Conservation (phyloP, 176 grass and related monocot species). For the Ensete ventricosum region DNA sequence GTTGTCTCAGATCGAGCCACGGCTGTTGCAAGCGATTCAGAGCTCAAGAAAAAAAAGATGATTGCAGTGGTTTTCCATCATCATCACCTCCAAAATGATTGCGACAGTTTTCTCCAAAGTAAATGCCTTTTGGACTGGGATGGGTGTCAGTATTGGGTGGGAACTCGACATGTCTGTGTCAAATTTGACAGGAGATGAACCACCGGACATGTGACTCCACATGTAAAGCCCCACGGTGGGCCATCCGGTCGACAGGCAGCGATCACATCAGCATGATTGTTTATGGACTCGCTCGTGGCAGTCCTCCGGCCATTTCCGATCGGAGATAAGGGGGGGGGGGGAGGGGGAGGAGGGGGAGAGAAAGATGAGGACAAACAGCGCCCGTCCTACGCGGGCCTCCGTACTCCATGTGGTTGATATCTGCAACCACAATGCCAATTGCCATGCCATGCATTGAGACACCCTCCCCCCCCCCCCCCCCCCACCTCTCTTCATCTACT, state of each 20-base stretch:
- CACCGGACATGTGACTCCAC: background rate
- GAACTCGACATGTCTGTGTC: background rate
- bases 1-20: too few relatives aligned
- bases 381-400: background rate
- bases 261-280: slow-evolving; percentile 10
- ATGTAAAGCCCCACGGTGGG: background rate
- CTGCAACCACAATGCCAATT: background rate
- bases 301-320: background rate
- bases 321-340: background rate
- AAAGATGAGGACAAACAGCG: background rate
- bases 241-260: background rate
- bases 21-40: too few relatives aligned
- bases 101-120: too few relatives aligned
- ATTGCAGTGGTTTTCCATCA: too few relatives aligned
- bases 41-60: too few relatives aligned
- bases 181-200: background rate
- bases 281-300: background rate
- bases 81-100: too few relatives aligned
- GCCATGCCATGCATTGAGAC: background rate
- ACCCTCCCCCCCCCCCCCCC: too few relatives aligned
- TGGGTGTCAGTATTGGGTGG: too few relatives aligned
- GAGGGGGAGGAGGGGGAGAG: background rate
- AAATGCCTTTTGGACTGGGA: too few relatives aligned
- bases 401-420: too few relatives aligned
- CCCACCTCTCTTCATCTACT: background rate